Conservation (phyloP, 192 early-diverging fungal genomes). For the Chytriomyces sp. region DNA sequence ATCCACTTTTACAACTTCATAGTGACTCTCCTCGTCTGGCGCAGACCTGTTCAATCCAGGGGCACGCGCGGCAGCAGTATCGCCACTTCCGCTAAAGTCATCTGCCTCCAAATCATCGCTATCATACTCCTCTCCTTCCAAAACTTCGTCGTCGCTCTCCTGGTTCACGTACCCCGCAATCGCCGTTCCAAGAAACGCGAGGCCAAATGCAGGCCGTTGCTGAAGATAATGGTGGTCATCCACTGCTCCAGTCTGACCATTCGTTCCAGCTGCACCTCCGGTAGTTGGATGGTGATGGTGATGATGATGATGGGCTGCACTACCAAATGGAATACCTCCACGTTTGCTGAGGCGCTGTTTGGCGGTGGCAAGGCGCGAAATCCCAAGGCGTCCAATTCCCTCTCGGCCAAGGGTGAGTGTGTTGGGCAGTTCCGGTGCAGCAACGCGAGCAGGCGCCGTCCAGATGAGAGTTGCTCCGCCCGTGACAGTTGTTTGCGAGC, state of each 20-base stretch:
- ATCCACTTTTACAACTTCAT: conserved; percentile 34
- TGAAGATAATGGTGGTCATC: not conserved
- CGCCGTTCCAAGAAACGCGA: conserved; percentile 34
- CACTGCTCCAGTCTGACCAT: not conserved
- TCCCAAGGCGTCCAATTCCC: conserved; percentile 34
- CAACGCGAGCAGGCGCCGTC: conserved; percentile 29
- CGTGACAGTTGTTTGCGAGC: not conserved
- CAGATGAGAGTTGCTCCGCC: conserved; percentile 29
- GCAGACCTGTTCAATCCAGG: conserved; percentile 4
- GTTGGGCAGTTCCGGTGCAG: conserved; percentile 31
- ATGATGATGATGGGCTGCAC: not conserved
- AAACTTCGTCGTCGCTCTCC: conserved; percentile 20
- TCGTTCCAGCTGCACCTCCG: not conserved
- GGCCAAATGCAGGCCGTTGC: conserved; percentile 1
- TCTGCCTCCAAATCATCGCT: conserved; percentile 3
- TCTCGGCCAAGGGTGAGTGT: conserved; percentile 34
- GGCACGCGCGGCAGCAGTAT: not conserved
- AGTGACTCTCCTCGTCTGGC: conserved; percentile 36
- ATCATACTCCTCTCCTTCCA: conserved; percentile 27
- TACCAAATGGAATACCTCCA: not conserved
- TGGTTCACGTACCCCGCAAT: conserved; percentile 32
- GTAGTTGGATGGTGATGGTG: not conserved
- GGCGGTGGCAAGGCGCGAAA: conserved; percentile 32
- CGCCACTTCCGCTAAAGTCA: not conserved
- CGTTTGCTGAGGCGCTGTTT: conserved; percentile 21